A percentile compares a stretch with the other conserved stretches of the same genome.
These are phyloP conservation scores for Entoloma clypeatum DNA, from an alignment of 1,284 basidiomycete species.

Conservation along the genomic window DNA sequence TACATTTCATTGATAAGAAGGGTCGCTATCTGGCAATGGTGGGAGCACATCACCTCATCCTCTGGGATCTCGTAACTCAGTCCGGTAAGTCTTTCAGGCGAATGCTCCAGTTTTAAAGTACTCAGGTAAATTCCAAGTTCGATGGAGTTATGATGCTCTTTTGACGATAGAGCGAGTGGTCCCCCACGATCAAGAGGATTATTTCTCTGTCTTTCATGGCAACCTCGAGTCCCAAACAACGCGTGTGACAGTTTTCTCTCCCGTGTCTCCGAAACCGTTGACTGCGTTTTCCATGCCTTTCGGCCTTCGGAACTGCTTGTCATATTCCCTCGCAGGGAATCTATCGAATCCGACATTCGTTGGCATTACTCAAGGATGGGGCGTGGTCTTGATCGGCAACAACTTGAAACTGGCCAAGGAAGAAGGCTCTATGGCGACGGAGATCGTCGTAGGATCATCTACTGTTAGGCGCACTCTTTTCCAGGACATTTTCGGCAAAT, in stretches of 20 bases:
- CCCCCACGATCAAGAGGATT: conserved; percentile 52
- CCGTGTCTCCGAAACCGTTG: conserved; percentile 41
- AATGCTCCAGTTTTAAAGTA: neutral
- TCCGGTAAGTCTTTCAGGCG: conserved; percentile 46
- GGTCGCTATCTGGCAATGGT: conserved; percentile 62
- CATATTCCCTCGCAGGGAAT: conserved; percentile 39
- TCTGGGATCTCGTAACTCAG: conserved; percentile 82
- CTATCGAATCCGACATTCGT: conserved; percentile 49
- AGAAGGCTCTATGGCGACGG: conserved; percentile 40
- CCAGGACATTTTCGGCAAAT: conserved; percentile 80
- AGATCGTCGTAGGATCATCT: conserved; percentile 35
- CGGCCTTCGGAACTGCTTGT: conserved; percentile 46
- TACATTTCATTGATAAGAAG: conserved; percentile 60
- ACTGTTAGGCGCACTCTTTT: conserved; percentile 60
- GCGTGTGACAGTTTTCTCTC: conserved; percentile 45
- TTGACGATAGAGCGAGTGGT: conserved; percentile 42
- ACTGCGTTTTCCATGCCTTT: conserved; percentile 54
- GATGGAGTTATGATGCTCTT: conserved; percentile 50
- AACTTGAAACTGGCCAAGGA: conserved; percentile 38
- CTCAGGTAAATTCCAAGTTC: conserved; percentile 39
- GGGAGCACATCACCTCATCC: conserved; percentile 49
- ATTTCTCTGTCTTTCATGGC: conserved; percentile 54
- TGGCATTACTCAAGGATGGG: conserved; percentile 64
- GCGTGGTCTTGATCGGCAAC: conserved; percentile 63
- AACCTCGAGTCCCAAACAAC: conserved; percentile 33